Conservation (phyloP, 108 stramenopile genomes). For the Conticribra weissflogii region DNA sequence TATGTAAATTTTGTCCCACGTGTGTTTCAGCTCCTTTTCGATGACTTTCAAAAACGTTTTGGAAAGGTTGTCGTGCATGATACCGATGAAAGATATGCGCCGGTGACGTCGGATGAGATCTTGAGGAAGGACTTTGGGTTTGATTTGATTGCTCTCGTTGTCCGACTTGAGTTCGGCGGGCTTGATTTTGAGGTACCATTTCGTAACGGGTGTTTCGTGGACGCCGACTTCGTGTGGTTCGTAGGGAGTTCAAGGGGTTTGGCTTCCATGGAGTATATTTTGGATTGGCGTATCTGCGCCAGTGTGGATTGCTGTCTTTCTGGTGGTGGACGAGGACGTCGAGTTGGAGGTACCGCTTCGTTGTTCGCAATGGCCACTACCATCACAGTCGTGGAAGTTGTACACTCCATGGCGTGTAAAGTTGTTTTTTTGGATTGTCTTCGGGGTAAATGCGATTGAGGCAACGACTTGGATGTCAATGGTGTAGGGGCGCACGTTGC, state of each 20-base stretch:
- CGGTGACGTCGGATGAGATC: conserved; percentile 33
- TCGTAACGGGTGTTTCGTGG: conserved; percentile 27
- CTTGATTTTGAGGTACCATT: conserved; percentile 49
- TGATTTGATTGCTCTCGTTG: conserved; percentile 9
- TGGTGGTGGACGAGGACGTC: conserved; percentile 1
- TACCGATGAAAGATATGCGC: conserved; percentile 31
- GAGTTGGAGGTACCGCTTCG: background rate
- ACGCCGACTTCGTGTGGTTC: conserved; percentile 15
- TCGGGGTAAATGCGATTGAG: background rate
- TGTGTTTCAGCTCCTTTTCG: conserved; percentile 10
- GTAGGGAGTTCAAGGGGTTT: background rate
- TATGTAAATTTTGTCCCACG: conserved; percentile 32
- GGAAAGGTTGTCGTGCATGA: conserved; percentile 35
- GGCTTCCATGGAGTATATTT: too few species aligned
- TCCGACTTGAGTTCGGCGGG: conserved; percentile 31
- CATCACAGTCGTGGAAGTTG: too few species aligned
- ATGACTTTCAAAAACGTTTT: conserved; percentile 15
- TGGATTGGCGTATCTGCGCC: too few species aligned
- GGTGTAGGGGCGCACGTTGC: background rate
- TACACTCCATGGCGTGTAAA: too few species aligned
- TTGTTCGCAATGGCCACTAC: too few species aligned
- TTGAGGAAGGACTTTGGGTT: conserved; percentile 31
- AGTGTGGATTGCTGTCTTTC: too few species aligned
- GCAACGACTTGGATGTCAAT: conserved; percentile 17
- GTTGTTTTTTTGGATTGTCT: background rate